Conservation (phyloP, 1,284 basidiomycete species). For the Ganoderma leucocontextum region DNA sequence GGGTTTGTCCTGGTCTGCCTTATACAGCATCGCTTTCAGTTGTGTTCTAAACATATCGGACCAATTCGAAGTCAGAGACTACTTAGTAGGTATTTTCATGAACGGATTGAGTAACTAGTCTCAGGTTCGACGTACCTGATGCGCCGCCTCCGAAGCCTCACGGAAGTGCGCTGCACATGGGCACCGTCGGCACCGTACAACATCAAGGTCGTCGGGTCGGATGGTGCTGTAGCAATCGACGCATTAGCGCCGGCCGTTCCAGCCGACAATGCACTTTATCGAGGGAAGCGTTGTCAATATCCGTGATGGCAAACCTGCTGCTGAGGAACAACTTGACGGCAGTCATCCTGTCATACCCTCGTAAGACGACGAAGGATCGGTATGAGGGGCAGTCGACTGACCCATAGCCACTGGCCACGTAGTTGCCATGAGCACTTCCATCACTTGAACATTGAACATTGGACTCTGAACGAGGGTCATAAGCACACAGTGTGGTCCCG, state of each 20-base stretch:
- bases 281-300: background rate
- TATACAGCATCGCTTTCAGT: background rate
- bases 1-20: background rate
- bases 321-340: background rate
- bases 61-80: background rate
- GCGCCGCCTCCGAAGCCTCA: background rate
- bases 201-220: background rate
- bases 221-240: background rate
- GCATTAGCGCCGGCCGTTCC: background rate
- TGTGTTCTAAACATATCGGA: conserved; percentile 5
- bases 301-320: background rate
- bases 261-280: background rate
- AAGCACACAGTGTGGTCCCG: background rate
- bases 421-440: background rate
- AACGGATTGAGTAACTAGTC: background rate
- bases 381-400: background rate
- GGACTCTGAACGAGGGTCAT: background rate
- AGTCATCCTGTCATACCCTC: background rate
- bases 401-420: background rate
- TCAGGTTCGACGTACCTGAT: background rate
- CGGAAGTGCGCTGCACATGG: background rate
- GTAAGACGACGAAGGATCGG: background rate
- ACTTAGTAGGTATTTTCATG: background rate
- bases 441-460: background rate
- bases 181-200: background rate